Percentiles rank a stretch among this genome's conserved stretches.
phyloP scores from a whole-genome alignment of 2,329 filamentous ascomycete species.

The Purpureocillium lavendulum region DNA sequence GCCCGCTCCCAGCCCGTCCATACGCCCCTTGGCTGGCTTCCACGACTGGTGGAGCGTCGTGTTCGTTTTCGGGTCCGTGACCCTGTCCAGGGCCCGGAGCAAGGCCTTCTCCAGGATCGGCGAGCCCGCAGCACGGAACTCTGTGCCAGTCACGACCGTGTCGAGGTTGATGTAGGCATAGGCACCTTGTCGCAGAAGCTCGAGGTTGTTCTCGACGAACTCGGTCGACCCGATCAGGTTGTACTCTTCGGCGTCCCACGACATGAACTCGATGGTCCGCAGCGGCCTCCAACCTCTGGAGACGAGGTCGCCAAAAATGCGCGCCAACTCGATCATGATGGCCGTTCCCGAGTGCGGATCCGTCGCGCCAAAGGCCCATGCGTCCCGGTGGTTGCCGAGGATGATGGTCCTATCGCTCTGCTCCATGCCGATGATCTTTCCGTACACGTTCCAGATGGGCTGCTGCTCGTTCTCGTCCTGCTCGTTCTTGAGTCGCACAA shows the following conservation, averaged over 20 bases:
- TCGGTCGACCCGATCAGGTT: conserved; percentile 93
- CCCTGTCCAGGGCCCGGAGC: conserved; percentile 62
- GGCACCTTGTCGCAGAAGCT: conserved; percentile 62
- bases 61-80: conserved; percentile 65
- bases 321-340: conserved; percentile 80
- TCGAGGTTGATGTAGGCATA: conserved; percentile 91
- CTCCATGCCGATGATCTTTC: conserved; percentile 75
- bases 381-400: conserved; percentile 87
- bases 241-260: conserved; percentile 92
- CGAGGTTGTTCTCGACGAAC: conserved; percentile 79
- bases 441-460: conserved; percentile 87
- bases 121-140: conserved; percentile 72
- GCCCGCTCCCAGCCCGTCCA: conserved; percentile 63
- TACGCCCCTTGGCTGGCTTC: conserved; percentile 51
- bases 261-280: conserved; percentile 93
- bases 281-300: conserved; percentile 78
- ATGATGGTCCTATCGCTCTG: conserved; percentile 76
- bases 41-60: conserved; percentile 67
- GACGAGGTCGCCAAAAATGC: conserved; percentile 73
- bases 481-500: conserved; percentile 74
- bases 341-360: conserved; percentile 86
- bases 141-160: conserved; percentile 64
- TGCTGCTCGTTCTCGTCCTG: conserved; percentile 79
- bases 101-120: conserved; percentile 71
- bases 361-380: conserved; percentile 81